Conservation (phyloP, 345 rosid species). For the Murraya koenigii region DNA sequence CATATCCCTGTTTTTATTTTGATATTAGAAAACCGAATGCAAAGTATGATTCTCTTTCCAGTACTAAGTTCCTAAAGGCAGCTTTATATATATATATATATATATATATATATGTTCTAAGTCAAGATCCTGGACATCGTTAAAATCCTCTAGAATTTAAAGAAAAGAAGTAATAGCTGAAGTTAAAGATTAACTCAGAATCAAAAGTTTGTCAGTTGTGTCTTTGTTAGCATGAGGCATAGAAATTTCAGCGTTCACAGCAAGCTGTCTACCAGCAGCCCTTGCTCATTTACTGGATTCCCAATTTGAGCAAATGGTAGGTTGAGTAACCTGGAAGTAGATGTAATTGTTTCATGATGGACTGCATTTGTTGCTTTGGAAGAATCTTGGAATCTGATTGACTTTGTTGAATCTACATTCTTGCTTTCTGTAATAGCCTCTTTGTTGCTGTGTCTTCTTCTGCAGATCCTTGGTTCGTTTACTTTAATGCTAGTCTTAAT, state of each 20-base stretch:
- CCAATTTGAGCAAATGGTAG: background rate
- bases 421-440: background rate
- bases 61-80: no score
- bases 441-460: background rate
- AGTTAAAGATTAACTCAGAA: slow-evolving; percentile 7
- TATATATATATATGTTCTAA: no score
- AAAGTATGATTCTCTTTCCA: no score
- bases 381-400: background rate
- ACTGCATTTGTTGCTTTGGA: background rate
- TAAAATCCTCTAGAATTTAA: background rate
- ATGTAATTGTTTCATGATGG: background rate
- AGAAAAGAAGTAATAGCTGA: background rate
- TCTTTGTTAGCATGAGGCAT: background rate
- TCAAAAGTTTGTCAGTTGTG: slow-evolving; percentile 8
- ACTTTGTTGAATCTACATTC: background rate
- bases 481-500: background rate
- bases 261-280: background rate
- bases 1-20: slow-evolving; percentile 2
- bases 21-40: background rate
- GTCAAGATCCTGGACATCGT: no score
- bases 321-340: background rate
- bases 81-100: no score
- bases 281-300: slow-evolving; percentile 4
- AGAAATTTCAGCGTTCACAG: background rate
- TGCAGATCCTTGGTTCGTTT: background rate